phyloP scores from a whole-genome alignment of 2,329 filamentous ascomycete species.

The Onygenales sp. region DNA sequence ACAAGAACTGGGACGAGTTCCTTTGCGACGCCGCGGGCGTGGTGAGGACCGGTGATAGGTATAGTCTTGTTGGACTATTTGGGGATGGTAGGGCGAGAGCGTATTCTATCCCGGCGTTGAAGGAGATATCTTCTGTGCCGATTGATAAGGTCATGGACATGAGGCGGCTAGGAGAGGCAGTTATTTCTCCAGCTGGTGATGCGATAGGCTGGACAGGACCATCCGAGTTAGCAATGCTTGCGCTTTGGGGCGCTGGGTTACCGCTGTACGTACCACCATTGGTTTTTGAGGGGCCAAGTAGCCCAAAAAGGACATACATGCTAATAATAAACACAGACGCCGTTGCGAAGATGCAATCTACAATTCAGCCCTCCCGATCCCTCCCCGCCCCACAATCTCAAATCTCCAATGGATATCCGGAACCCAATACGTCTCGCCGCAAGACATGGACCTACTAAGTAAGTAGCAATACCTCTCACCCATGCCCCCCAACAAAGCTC shows the following conservation, averaged over 20 bases:
- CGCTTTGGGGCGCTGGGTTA: slow-evolving; percentile 70
- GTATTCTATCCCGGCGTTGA: slow-evolving; percentile 78
- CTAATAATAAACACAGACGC: slow-evolving; percentile 26
- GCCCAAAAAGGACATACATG: too few relatives aligned
- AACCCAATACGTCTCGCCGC: slow-evolving; percentile 78
- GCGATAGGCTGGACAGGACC: slow-evolving; percentile 83
- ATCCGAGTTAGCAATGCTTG: slow-evolving; percentile 72
- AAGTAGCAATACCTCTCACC: slow-evolving; percentile 13
- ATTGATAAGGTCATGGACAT: slow-evolving; percentile 62
- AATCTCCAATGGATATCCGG: slow-evolving; percentile 95
- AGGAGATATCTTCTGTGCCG: slow-evolving; percentile 64
- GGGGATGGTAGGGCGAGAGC: slow-evolving; percentile 71
- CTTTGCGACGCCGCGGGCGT: slow-evolving; percentile 75
- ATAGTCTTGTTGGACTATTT: slow-evolving; percentile 74
- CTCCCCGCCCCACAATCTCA: slow-evolving; percentile 81
- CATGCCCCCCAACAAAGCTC: background rate
- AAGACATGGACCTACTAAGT: slow-evolving; percentile 79
- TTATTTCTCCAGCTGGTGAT: slow-evolving; percentile 69
- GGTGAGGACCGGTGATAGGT: slow-evolving; percentile 64
- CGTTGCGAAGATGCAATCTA: slow-evolving; percentile 60
- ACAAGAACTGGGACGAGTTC: slow-evolving; percentile 75
- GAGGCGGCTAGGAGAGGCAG: slow-evolving; percentile 57
- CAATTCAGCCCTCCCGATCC: slow-evolving; percentile 64
- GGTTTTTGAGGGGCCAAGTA: too few relatives aligned
- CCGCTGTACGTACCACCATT: slow-evolving; percentile 42